Percentiles rank a stretch among this genome's conserved stretches.
Conservation (phyloP, 441 rosid species). For the Populus trichocarpa region DNA sequence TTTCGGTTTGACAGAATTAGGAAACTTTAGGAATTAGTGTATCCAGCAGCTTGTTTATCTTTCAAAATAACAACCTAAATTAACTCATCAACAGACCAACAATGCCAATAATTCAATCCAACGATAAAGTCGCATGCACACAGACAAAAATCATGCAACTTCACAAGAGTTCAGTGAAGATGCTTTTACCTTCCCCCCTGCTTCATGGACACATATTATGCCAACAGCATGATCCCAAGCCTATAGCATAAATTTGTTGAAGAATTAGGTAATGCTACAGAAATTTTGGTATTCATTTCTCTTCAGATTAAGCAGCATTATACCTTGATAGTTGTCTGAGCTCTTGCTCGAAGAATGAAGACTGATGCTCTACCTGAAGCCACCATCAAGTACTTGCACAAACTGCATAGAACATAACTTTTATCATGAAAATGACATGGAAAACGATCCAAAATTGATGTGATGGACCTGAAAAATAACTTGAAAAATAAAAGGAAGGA, state of each 20-base stretch:
- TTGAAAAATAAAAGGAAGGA: not conserved
- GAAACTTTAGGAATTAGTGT: not conserved
- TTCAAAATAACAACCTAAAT: not conserved
- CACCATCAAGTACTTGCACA: slow-evolving; percentile 67
- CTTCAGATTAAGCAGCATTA: not conserved
- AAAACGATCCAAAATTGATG: not conserved
- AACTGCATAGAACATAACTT: slow-evolving; percentile 33
- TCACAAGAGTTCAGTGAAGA: slow-evolving; percentile 5
- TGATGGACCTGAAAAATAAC: not conserved
- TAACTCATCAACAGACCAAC: not conserved
- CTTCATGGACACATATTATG: slow-evolving; percentile 79
- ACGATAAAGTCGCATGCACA: not conserved
- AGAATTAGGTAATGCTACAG: not conserved
- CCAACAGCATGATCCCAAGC: slow-evolving; percentile 98
- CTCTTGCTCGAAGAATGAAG: slow-evolving; percentile 37
- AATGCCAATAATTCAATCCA: not conserved
- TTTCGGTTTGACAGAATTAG: not conserved
- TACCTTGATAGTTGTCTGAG: slow-evolving; percentile 41
- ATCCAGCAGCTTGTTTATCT: not conserved
- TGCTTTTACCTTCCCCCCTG: slow-evolving; percentile 78
- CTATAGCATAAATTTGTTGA: slow-evolving; percentile 33
- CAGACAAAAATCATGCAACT: not conserved
- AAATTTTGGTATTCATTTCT: not conserved
- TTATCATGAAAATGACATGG: slow-evolving; percentile 8
- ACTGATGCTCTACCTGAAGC: slow-evolving; percentile 61